Percentiles rank a stretch among this genome's conserved stretches.
phyloP scores from a whole-genome alignment of 73 alveolate species.

The Tetrahymena borealis region DNA sequence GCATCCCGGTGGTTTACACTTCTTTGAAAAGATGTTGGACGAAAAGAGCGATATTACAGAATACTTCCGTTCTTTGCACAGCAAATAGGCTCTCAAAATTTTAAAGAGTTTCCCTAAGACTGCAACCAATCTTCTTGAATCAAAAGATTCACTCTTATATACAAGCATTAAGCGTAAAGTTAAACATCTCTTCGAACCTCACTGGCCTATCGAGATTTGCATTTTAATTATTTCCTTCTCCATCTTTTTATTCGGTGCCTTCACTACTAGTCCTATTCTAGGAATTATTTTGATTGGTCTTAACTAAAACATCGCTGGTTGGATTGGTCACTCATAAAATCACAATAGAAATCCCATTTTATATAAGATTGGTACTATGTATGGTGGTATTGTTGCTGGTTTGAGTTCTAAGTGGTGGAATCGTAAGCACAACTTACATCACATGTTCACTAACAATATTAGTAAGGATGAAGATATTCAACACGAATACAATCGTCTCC shows the following conservation, averaged over 20 bases:
- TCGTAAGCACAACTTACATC: conserved; percentile 34
- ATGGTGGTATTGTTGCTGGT: conserved; percentile 33
- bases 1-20: conserved; percentile 38
- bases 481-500: conserved; percentile 15
- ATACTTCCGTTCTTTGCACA: conserved; percentile 31
- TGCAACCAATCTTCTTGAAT: conserved; percentile 13
- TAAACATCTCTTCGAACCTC: conserved; percentile 36
- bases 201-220: conserved; percentile 22
- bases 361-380: conserved; percentile 17
- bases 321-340: conserved; percentile 42
- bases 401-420: conserved; percentile 39
- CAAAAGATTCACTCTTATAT: conserved; percentile 6
- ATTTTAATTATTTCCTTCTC: conserved; percentile 9
- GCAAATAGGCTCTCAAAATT: conserved; percentile 35
- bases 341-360: conserved; percentile 39
- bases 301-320: conserved; percentile 25
- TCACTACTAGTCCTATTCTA: conserved; percentile 15
- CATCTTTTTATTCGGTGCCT: conserved; percentile 23
- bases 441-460: conserved; percentile 34
- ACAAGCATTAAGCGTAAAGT: conserved; percentile 25
- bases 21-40: conserved; percentile 42
- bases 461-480: conserved; percentile 40
- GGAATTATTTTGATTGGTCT: conserved; percentile 25
- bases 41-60: conserved; percentile 41
- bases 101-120: conserved; percentile 16